Base-by-base conservation (phyloP, 306 rosid species). In the Malus asiatica region DNA sequence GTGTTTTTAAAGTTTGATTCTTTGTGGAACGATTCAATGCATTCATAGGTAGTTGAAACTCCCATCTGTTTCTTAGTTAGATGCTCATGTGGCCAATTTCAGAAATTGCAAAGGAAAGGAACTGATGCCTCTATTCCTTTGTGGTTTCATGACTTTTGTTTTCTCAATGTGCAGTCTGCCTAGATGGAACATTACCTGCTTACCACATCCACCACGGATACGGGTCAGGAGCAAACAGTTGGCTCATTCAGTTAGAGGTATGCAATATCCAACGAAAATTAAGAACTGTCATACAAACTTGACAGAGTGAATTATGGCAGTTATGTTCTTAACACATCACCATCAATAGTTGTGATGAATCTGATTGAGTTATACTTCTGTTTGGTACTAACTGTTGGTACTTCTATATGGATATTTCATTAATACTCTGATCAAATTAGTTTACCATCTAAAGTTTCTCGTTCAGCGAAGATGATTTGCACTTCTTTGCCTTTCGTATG, bases 211-310 rank as follows among this genome's bases (percentile, higher is more conserved):
- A 95, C 79, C 84, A 83, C 11, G 99, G 99, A 80, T 84, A 78
- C 70, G 99, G 99, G 69, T 89, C 96, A 16, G 97, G 97, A 77
- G 82, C 93, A 66, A 84, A 90, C 66, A 90, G 87, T 73, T 92
- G 99, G 99, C 89, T 95, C 76, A 71, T 92, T 79, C 93, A 95
- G 76, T 88, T 95, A 86, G 99, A 95, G 97, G 97, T 95, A 69
- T 79, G 88, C 78, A 52, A n/a, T 65, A 66, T 9, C 27, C 11
- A 6, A 12, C 53, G 14, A 23, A 78, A 62, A 12, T 53, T 64
- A 38, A 0, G 66, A 61, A 4, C 15, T 27, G 9, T 61, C 33
- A 51, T 16, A 20, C 16, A 13, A 12, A 46, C 53, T 52, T 52
- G 58, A 52, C 19, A 18, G 58, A 52, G 58, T 15, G 22, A 18